Evolutionary conservation across 1,284 basidiomycete genomes (phyloP).

Genomic region (Trametes hirsuta): DNA sequence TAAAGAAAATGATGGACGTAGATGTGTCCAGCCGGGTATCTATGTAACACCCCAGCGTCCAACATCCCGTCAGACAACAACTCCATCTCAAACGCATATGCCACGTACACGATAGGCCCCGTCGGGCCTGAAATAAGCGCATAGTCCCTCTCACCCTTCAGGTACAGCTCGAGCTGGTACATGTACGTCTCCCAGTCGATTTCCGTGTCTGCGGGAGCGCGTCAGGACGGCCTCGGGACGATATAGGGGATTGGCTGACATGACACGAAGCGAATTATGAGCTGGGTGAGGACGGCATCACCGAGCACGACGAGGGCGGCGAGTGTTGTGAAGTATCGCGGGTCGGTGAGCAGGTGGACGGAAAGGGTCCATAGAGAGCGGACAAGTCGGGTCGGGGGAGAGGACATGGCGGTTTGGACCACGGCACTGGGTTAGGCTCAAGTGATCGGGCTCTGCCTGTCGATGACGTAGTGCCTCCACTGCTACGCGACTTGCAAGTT

Average conservation of each 20-base stretch:
- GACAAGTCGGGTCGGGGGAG: neutral
- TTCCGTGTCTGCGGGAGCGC: slow-evolving; percentile 80
- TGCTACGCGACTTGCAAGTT: neutral
- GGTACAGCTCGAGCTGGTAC: slow-evolving; percentile 81
- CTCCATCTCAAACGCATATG: neutral
- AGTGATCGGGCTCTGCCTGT: neutral
- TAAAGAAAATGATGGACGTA: slow-evolving; percentile 83
- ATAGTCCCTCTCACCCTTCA: slow-evolving; percentile 88
- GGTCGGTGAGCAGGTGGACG: slow-evolving; percentile 53
- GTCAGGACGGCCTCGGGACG: slow-evolving; percentile 12
- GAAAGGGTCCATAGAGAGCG: slow-evolving; percentile 12
- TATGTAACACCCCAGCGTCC: slow-evolving; percentile 33
- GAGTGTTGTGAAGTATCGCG: slow-evolving; percentile 66
- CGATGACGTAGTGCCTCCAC: slow-evolving; percentile 5
- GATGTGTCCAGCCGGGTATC: slow-evolving; percentile 95
- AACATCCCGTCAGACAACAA: slow-evolving; percentile 1
- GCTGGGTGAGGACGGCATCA: slow-evolving; percentile 74
- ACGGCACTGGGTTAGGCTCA: neutral
- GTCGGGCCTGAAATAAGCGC: slow-evolving; percentile 87
- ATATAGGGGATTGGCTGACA: slow-evolving; percentile 50
- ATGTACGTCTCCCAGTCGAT: slow-evolving; percentile 98
- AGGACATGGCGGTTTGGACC: slow-evolving; percentile 10
- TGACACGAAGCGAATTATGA: slow-evolving; percentile 79
- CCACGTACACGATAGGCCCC: slow-evolving; percentile 87
- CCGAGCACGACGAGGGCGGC: slow-evolving; percentile 66